Evolutionary conservation across 768 basidiomycete genomes (phyloP).

Genomic region (Trametes meyenii): DNA sequence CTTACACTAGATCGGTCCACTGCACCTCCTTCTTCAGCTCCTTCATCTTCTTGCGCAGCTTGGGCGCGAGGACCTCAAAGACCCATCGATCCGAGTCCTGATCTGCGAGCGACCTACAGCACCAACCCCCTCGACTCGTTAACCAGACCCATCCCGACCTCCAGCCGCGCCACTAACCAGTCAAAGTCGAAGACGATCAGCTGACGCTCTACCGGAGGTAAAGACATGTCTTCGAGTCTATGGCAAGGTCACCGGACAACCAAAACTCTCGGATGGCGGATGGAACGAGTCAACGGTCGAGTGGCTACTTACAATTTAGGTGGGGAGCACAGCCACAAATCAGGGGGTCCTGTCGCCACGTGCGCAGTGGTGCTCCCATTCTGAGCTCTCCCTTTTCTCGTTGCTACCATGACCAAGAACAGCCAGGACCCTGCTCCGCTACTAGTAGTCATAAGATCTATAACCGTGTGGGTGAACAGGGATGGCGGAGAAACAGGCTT

Average conservation of each 20-base stretch:
- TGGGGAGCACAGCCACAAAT: too few relatives aligned
- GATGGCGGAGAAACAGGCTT: too few relatives aligned
- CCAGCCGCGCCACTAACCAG: slow-evolving; percentile 55
- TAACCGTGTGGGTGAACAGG: too few relatives aligned
- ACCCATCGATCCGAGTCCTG: slow-evolving; percentile 97
- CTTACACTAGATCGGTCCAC: slow-evolving; percentile 96
- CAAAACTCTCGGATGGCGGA: background rate
- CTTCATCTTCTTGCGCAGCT: slow-evolving; percentile 83
- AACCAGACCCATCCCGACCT: background rate
- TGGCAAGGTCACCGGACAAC: background rate
- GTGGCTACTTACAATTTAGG: background rate
- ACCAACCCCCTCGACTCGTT: background rate
- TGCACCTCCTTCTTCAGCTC: slow-evolving; percentile 62
- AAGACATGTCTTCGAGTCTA: slow-evolving; percentile 11
- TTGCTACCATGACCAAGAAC: too few relatives aligned
- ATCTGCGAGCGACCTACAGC: slow-evolving; percentile 80
- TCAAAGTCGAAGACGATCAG: slow-evolving; percentile 97
- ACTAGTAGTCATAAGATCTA: too few relatives aligned
- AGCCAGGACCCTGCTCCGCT: too few relatives aligned
- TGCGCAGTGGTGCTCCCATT: too few relatives aligned
- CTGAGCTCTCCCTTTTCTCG: too few relatives aligned
- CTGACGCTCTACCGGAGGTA: slow-evolving; percentile 47
- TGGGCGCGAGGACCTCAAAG: slow-evolving; percentile 83
- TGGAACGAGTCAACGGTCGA: background rate
- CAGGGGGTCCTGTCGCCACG: too few relatives aligned